Evolutionary conservation across 2,329 filamentous ascomycete genomes (phyloP), one percentile per base, ranked within the genome.

Genomic region (Calonectria hongkongensis): DNA sequence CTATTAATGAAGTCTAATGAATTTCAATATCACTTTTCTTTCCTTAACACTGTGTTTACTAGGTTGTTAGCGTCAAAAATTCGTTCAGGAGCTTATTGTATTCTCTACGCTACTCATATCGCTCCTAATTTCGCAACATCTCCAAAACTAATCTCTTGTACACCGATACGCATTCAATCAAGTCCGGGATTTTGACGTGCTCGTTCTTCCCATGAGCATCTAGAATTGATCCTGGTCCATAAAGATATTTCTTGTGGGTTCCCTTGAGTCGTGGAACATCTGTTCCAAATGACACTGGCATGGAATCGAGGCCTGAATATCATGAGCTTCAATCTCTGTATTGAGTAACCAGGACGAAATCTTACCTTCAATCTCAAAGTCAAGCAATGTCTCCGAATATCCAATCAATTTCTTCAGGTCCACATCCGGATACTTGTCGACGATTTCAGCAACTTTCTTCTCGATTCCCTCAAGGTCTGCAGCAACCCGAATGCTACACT

Each of bases 401-500:
- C 82, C 78, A 71, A 85, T 84, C 39, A 81, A 79, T 36, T 81
- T 82, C 39, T 82, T 79, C 25, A 86, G 71, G 30, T 81, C 78
- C 9, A 85, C 79, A 51, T 83, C 80, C 0, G 81, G 72, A 69
- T 85, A 81, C 43, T 74, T 75, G 3, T 77, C 78, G 12, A 84
- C 81, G 16, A 80, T 80, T 0, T 82, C 81, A 2, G 76, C 74
- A 30, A 86, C 80, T 50, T 81, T 78, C 64, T 69, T 66, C 71
- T 84, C 82, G 64, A 86, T 82, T 2, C 76, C 79, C 0, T 80
- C 74, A 8, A 86, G 73, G 66, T 85, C 82, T 1, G 77, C 79
- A 3, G 83, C 82, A 63, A 86, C 81, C 45, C 85, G 83, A 16
- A 86, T 80, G 54, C 82, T 82, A 75, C 84, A 86, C 16, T 85